Evolutionary conservation across 345 rosid genomes (phyloP).

Genomic region (Schrenkiella parvula): DNA sequence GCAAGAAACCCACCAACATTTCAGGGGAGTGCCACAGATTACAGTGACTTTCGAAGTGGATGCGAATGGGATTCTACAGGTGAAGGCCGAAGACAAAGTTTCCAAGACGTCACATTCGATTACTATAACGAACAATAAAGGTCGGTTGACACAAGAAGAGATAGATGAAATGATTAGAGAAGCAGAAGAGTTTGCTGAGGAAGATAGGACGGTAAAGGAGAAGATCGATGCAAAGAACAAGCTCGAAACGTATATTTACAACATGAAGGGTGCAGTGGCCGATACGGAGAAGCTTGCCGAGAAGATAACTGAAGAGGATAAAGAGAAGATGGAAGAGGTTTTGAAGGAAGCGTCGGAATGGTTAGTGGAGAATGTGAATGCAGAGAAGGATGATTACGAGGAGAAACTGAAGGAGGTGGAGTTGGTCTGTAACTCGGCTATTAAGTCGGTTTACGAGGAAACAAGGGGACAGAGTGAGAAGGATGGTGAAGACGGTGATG

Average conservation of each 20-base stretch:
- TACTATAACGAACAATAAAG: conserved; percentile 50
- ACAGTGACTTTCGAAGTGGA: conserved; percentile 48
- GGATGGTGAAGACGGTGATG: conserved; percentile 35
- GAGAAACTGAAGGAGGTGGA: conserved; percentile 56
- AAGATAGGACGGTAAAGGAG: conserved; percentile 44
- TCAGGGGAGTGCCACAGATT: conserved; percentile 41
- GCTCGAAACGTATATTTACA: conserved; percentile 48
- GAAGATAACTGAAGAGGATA: conserved; percentile 47
- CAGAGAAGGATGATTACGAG: conserved; percentile 51
- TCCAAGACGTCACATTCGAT: conserved; percentile 43
- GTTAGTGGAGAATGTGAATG: conserved; percentile 53
- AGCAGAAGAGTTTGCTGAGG: conserved; percentile 53
- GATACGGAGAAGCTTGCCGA: conserved; percentile 44
- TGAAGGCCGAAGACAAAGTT: conserved; percentile 54
- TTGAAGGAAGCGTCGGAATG: conserved; percentile 51
- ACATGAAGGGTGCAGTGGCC: conserved; percentile 40
- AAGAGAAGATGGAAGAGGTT: conserved; percentile 42
- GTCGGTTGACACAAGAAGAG: conserved; percentile 55
- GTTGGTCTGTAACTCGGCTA: conserved; percentile 49
- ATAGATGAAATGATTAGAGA: conserved; percentile 54
- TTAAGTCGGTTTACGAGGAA: conserved; percentile 45
- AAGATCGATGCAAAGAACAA: conserved; percentile 55
- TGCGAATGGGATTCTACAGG: conserved; percentile 49
- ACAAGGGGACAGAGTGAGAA: conserved; percentile 30
- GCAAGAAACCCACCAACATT: neutral